phyloP scores from a whole-genome alignment of 805 yeast species.

The Starmerella roubikii region DNA sequence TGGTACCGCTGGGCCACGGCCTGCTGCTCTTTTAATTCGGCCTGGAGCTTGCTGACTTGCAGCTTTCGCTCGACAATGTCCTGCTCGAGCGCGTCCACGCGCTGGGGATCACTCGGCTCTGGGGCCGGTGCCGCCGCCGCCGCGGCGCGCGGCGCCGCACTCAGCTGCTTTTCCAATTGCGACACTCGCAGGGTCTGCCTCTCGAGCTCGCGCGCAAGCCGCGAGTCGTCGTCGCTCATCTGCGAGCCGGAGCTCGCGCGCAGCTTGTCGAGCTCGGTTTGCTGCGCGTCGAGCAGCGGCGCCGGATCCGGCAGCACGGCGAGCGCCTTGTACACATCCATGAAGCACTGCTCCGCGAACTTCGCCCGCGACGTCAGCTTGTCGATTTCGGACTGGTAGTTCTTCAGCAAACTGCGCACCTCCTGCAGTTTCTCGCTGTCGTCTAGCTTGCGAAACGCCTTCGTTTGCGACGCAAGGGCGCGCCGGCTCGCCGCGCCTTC shows the following conservation, averaged over 20 bases:
- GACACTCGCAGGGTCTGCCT: slow-evolving; percentile 49
- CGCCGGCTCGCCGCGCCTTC: slow-evolving; percentile 57
- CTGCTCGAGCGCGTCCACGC: slow-evolving; percentile 14
- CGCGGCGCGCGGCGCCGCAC: slow-evolving; percentile 20
- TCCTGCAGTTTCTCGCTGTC: slow-evolving; percentile 54
- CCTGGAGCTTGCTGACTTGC: slow-evolving; percentile 2
- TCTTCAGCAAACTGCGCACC: slow-evolving; percentile 50
- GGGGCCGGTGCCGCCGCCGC: slow-evolving; percentile 1
- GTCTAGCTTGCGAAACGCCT: slow-evolving; percentile 59
- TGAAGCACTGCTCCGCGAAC: slow-evolving; percentile 55
- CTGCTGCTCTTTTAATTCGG: neutral
- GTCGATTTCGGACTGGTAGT: slow-evolving; percentile 84
- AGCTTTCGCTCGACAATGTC: slow-evolving; percentile 2
- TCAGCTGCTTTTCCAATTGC: slow-evolving; percentile 59
- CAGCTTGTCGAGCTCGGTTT: slow-evolving; percentile 7
- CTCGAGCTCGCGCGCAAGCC: slow-evolving; percentile 58
- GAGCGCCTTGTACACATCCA: slow-evolving; percentile 57
- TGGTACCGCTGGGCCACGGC: slow-evolving; percentile 6
- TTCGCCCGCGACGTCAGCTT: slow-evolving; percentile 64
- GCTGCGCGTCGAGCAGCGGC: slow-evolving; percentile 50
- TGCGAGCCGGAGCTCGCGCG: slow-evolving; percentile 27
- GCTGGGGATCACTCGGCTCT: slow-evolving; percentile 17
- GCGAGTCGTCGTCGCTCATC: slow-evolving; percentile 9
- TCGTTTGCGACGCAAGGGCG: slow-evolving; percentile 70
- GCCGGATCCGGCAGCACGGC: slow-evolving; percentile 91